A percentile compares a stretch with the other conserved stretches of the same genome.
These are phyloP conservation scores for Cyclotella kingstonii DNA, from an alignment of 108 stramenopile species.

Conservation along the genomic window DNA sequence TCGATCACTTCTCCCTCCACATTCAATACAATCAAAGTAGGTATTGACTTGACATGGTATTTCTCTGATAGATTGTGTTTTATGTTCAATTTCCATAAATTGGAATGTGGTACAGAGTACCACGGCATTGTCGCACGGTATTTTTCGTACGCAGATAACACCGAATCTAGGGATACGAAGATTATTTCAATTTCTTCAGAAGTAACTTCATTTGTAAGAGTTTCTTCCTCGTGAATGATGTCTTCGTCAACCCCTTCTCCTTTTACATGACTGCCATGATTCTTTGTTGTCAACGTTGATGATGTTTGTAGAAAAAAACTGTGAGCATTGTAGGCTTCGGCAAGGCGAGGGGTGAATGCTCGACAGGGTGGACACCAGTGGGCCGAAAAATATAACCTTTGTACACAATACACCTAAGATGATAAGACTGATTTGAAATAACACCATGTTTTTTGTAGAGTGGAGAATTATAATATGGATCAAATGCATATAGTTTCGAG, in stretches of 20 bases:
- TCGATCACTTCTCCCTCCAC: constrained; percentile 47
- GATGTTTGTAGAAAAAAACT: constrained; percentile 8
- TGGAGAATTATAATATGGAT: background rate
- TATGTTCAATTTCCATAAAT: constrained; percentile 29
- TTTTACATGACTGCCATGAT: constrained; percentile 43
- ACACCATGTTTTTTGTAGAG: background rate
- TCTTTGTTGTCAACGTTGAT: background rate
- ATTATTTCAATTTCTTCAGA: constrained; percentile 78
- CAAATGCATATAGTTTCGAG: background rate
- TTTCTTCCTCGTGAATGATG: background rate
- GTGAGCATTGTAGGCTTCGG: constrained; percentile 72
- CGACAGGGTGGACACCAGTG: constrained; percentile 92
- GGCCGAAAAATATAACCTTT: constrained; percentile 66
- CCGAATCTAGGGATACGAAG: constrained; percentile 82
- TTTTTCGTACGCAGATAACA: constrained; percentile 61
- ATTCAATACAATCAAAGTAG: constrained; percentile 75
- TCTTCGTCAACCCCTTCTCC: constrained; percentile 17
- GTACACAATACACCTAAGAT: background rate
- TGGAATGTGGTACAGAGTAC: constrained; percentile 77
- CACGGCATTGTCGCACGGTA: constrained; percentile 83
- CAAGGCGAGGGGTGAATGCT: constrained; percentile 83
- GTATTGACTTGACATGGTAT: constrained; percentile 67
- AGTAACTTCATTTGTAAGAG: no score
- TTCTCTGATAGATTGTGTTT: constrained; percentile 32
- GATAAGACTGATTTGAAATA: background rate